A percentile compares a stretch with the other conserved stretches of the same genome.
phyloP scores from a whole-genome alignment of 495 filamentous ascomycete genomes.

The Opeltia flavorubescens region DNA sequence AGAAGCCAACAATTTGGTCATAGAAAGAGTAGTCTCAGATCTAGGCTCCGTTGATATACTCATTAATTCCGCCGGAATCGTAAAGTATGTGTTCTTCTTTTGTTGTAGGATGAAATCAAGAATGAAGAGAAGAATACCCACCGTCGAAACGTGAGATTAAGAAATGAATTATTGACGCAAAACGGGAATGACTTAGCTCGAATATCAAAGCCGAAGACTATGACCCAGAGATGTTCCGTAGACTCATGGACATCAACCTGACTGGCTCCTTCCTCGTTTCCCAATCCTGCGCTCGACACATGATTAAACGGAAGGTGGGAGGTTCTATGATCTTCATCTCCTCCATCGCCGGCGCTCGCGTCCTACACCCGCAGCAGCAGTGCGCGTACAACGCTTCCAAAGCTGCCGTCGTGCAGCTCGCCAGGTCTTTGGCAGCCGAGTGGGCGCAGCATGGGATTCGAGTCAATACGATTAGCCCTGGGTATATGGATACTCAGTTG shows the following conservation, averaged over 20 bases:
- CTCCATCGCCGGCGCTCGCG: slow-evolving; percentile 50
- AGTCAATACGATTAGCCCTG: slow-evolving; percentile 32
- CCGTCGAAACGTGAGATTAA: no score
- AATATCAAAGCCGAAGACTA: slow-evolving; percentile 50
- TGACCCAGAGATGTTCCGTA: slow-evolving; percentile 44
- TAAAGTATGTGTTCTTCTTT: slow-evolving; percentile 38
- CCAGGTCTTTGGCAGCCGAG: slow-evolving; percentile 48
- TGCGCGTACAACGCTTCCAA: slow-evolving; percentile 60
- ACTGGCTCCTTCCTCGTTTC: slow-evolving; percentile 56
- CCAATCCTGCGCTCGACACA: slow-evolving; percentile 45
- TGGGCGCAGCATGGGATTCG: slow-evolving; percentile 40
- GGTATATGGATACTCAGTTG: slow-evolving; percentile 29
- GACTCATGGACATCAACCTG: slow-evolving; percentile 57
- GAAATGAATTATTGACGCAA: no score
- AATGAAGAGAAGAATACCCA: no score
- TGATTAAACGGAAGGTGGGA: slow-evolving; percentile 33
- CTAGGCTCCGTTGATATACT: slow-evolving; percentile 57
- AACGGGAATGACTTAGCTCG: slow-evolving; percentile 31
- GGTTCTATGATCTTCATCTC: slow-evolving; percentile 55
- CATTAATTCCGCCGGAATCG: slow-evolving; percentile 75
- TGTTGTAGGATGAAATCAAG: not conserved
- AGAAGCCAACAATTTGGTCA: slow-evolving; percentile 38
- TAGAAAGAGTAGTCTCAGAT: slow-evolving; percentile 29
- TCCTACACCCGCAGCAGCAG: slow-evolving; percentile 58
- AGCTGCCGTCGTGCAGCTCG: slow-evolving; percentile 44